Conservation (phyloP, 352 stramenopile species). For the Pythium vanterpoolii region DNA sequence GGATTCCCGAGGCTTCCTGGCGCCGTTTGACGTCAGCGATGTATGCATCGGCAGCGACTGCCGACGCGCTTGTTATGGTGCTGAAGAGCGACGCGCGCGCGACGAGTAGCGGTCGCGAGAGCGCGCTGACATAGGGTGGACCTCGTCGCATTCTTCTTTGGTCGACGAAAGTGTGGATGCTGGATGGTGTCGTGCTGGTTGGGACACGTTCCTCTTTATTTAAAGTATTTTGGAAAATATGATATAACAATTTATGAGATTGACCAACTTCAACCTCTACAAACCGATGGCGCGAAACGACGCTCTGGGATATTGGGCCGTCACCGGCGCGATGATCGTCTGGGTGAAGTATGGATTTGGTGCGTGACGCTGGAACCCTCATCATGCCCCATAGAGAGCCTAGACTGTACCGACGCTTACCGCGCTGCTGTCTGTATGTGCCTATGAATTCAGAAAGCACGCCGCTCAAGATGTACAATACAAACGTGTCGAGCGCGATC, state of each 20-base stretch:
- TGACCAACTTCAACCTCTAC: constrained; percentile 11
- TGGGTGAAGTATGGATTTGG: constrained; percentile 84
- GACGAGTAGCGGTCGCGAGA: not conserved
- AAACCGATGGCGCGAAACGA: constrained; percentile 19
- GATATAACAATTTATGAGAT: not conserved
- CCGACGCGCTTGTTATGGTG: constrained; percentile 33
- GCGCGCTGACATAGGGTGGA: not conserved
- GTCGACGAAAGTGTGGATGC: not conserved
- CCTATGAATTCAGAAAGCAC: constrained; percentile 31
- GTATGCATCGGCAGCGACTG: constrained; percentile 46
- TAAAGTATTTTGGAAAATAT: not conserved
- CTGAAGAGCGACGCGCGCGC: constrained; percentile 20
- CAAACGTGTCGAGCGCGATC: constrained; percentile 66
- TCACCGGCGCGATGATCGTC: constrained; percentile 45
- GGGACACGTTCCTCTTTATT: not conserved
- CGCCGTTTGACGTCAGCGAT: constrained; percentile 59
- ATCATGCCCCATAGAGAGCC: no score
- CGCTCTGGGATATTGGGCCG: not conserved
- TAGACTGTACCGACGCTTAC: no score
- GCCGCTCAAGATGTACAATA: constrained; percentile 73
- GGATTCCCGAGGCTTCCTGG: constrained; percentile 26
- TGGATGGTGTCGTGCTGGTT: not conserved
- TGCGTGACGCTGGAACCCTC: constrained; percentile 29
- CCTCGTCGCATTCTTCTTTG: not conserved
- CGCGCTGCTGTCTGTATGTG: constrained; percentile 38